These are phyloP conservation scores for Phycomyces nitens DNA, from an alignment of 192 early-diverging fungal species.

Conservation along the genomic window DNA sequence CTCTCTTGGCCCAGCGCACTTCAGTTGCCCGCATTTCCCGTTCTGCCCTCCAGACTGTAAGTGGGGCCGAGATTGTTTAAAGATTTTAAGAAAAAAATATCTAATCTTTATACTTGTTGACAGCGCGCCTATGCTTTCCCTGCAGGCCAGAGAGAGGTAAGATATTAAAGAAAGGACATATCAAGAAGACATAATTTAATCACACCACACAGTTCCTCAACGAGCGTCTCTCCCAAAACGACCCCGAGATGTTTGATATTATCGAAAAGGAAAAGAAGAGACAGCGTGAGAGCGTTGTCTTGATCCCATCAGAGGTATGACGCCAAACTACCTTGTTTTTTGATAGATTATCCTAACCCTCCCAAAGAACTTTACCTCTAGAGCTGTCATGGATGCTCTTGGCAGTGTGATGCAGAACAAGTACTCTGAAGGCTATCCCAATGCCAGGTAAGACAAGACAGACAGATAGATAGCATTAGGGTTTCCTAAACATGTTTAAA, in stretches of 20 bases:
- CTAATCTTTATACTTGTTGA: too few species aligned
- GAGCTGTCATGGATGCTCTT: conserved; percentile 91
- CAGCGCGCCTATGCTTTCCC: conserved; percentile 51
- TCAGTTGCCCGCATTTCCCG: too few species aligned
- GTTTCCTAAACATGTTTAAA: too few species aligned
- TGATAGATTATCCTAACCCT: neutral
- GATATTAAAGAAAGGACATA: neutral
- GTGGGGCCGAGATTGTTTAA: too few species aligned
- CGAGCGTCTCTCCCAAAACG: conserved; percentile 65
- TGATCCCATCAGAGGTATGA: conserved; percentile 94
- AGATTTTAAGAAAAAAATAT: too few species aligned
- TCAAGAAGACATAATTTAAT: too few species aligned
- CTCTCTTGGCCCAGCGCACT: too few species aligned
- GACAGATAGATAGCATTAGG: too few species aligned
- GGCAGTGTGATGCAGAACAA: conserved; percentile 99
- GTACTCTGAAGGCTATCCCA: conserved; percentile 97
- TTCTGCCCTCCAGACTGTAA: too few species aligned
- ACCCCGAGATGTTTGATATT: conserved; percentile 91
- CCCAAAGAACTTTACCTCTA: conserved; percentile 91
- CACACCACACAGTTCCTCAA: conserved; percentile 82
- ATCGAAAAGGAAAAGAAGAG: conserved; percentile 94
- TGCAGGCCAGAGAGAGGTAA: conserved; percentile 52
- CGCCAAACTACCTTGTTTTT: neutral
- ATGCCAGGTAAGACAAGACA: conserved; percentile 80
- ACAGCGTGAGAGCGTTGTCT: conserved; percentile 87